Evolutionary conservation across 208 protist species (phyloP).

Genomic region (Leishmania major): DNA sequence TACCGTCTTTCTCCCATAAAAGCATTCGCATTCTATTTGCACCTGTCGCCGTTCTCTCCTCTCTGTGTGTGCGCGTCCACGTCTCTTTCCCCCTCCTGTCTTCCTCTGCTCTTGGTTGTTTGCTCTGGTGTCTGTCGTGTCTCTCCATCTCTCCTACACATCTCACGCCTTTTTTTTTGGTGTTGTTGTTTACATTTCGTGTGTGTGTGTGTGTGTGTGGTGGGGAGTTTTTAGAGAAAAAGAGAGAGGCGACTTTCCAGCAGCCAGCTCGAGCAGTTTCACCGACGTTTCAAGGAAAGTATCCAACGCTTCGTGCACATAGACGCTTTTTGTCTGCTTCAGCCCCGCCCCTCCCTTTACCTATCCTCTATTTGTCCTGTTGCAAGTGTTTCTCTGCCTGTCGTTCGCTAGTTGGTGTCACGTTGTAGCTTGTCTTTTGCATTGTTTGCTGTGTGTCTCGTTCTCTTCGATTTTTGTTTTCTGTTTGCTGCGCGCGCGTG

Average conservation of each 20-base stretch:
- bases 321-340: background rate
- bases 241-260: background rate
- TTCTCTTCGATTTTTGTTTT: background rate
- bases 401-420: slow-evolving; percentile 2
- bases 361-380: background rate
- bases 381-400: background rate
- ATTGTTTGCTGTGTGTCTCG: background rate
- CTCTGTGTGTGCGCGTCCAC: background rate
- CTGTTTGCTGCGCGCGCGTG: background rate
- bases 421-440: background rate
- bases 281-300: background rate
- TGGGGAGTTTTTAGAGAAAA: background rate
- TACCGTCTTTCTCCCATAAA: background rate
- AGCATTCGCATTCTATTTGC: background rate
- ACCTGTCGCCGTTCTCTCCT: background rate
- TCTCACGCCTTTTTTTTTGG: background rate
- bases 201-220: background rate
- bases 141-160: too few relatives aligned
- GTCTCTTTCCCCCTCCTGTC: background rate
- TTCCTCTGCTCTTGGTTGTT: background rate
- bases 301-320: background rate
- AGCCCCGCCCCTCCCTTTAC: background rate
- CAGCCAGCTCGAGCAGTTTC: background rate
- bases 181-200: background rate
- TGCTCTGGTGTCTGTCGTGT: background rate